Evolutionary conservation across 371 early-diverging fungal genomes (phyloP).

Genomic region (Mortierella sp.): DNA sequence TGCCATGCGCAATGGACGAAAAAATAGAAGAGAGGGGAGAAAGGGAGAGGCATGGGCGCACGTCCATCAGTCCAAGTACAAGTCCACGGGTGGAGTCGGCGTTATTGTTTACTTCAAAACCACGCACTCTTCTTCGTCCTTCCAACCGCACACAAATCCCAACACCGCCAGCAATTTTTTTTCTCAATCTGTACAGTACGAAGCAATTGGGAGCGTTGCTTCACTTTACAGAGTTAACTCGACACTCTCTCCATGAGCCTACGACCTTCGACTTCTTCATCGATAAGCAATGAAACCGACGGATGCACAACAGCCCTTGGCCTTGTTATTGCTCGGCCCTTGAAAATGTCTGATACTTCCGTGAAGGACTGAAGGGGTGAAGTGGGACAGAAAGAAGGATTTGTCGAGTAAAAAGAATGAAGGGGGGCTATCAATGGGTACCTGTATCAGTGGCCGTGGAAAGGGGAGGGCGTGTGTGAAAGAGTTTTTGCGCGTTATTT

Average conservation of each 20-base stretch:
- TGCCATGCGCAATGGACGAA: background rate
- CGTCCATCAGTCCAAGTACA: background rate
- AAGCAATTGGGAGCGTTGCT: no score
- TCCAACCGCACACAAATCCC: no score
- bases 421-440: background rate
- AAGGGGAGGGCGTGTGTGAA: background rate
- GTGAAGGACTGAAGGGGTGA: background rate
- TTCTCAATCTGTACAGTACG: no score
- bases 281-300: no score
- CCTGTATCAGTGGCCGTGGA: background rate
- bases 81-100: background rate
- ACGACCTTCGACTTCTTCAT: no score
- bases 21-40: no score
- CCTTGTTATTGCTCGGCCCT: background rate
- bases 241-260: no score
- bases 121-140: background rate
- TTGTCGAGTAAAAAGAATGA: no score
- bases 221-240: no score
- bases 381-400: background rate
- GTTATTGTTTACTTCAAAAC: background rate
- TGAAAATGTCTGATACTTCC: background rate
- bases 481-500: background rate
- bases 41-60: background rate
- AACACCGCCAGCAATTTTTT: no score
- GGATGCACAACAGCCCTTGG: background rate